Percentiles rank a stretch among this genome's conserved stretches.
Evolutionary conservation across 805 yeast species (phyloP).

Genomic region (Monosporozyma siamensis): DNA sequence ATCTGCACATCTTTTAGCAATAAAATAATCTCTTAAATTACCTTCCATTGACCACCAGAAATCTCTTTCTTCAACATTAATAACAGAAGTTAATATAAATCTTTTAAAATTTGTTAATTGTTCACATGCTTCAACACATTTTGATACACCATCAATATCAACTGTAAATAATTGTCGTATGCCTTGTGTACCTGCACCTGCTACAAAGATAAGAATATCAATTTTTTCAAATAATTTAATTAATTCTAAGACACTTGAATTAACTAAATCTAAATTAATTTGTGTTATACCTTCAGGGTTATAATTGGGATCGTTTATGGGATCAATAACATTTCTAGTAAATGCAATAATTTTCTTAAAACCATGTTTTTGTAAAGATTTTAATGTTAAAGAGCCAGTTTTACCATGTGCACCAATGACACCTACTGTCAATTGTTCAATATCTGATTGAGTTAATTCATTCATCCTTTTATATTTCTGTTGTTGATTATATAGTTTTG

Average conservation of each 20-base stretch:
- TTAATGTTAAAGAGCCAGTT: constrained; percentile 40
- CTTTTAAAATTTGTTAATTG: constrained; percentile 22
- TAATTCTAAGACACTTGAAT: background rate
- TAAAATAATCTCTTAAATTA: constrained; percentile 38
- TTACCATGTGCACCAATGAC: constrained; percentile 57
- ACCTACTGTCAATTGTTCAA: constrained; percentile 1
- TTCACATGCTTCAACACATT: constrained; percentile 46
- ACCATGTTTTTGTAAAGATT: constrained; percentile 3
- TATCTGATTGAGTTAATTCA: too few relatives aligned
- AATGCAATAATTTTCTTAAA: constrained; percentile 1
- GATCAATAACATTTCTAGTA: background rate
- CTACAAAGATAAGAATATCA: constrained; percentile 49
- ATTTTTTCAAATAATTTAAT: constrained; percentile 34
- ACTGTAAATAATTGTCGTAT: constrained; percentile 37
- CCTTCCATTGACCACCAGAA: constrained; percentile 32
- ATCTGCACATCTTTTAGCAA: constrained; percentile 56
- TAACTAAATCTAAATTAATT: background rate
- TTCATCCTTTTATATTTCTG: too few relatives aligned
- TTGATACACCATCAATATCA: constrained; percentile 53
- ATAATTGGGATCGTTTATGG: background rate
- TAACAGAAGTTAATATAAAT: constrained; percentile 45
- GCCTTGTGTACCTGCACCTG: constrained; percentile 54
- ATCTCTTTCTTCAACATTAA: constrained; percentile 41
- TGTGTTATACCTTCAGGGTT: background rate
- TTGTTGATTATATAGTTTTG: background rate